Evolutionary conservation across 225 moss, liverwort and hornwort species (phyloP).

Genomic region (Lunularia cruciata): DNA sequence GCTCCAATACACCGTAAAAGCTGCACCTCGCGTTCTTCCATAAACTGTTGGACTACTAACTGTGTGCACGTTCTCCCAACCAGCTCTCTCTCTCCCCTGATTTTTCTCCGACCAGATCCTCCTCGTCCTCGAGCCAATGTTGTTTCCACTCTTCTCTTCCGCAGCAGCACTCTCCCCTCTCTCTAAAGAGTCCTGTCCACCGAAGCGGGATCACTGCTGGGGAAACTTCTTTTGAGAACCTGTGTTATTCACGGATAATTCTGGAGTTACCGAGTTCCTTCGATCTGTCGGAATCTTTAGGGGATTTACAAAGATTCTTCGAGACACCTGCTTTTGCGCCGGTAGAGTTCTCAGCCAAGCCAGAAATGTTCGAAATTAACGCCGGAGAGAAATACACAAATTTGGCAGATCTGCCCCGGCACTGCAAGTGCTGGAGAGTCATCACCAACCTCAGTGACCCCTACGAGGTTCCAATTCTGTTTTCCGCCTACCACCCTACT

Average conservation of each 20-base stretch:
- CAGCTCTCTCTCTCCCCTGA: not conserved
- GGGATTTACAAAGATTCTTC: no score
- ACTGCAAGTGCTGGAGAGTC: no score
- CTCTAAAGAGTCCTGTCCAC: not conserved
- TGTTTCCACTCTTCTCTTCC: not conserved
- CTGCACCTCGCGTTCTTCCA: not conserved
- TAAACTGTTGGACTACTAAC: not conserved
- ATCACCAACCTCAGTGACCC: no score
- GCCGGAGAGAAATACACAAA: no score
- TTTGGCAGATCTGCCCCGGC: no score
- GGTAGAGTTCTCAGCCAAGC: no score
- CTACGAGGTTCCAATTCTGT: conserved; percentile 1
- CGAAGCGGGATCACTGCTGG: conserved; percentile 12
- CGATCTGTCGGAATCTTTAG: no score
- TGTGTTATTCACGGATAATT: no score
- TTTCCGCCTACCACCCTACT: not conserved
- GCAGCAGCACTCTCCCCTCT: not conserved
- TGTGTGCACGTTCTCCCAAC: conserved; percentile 17
- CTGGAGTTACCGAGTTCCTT: no score
- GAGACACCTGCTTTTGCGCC: no score
- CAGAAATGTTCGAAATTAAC: no score
- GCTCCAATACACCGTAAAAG: conserved; percentile 10
- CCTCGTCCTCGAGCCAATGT: conserved; percentile 5
- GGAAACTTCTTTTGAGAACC: no score
- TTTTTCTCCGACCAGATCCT: conserved; percentile 20